Percentiles rank a stretch among this genome's conserved stretches.
phyloP scores from a whole-genome alignment of 2,329 filamentous ascomycete genomes.

The Ophiostoma piceae region DNA sequence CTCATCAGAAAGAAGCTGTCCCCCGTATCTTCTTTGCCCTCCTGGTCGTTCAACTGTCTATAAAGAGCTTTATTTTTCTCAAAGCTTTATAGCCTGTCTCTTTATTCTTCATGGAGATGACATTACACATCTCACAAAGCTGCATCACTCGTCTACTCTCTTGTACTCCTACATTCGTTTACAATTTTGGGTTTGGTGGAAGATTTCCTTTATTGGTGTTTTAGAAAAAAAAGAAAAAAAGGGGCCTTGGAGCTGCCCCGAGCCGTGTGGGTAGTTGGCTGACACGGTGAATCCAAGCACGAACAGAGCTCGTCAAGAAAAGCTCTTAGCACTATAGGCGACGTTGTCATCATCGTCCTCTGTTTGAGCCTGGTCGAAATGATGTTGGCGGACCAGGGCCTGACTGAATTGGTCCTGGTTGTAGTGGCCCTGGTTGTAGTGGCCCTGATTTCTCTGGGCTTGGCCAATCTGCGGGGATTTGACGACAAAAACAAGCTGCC shows the following conservation, averaged over 20 bases:
- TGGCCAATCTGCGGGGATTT: no score
- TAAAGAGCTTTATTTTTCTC: no score
- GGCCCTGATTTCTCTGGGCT: no score
- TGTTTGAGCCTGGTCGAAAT: no score
- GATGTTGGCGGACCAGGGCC: not conserved
- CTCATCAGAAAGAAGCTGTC: no score
- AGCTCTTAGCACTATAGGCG: not conserved
- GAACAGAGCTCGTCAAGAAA: not conserved
- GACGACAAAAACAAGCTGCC: not conserved
- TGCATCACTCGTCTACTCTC: not conserved
- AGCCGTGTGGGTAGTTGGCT: not conserved
- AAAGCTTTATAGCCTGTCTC: no score
- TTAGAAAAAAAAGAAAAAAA: not conserved
- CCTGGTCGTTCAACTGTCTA: no score
- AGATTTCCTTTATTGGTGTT: not conserved
- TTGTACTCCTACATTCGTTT: not conserved
- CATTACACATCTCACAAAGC: not conserved
- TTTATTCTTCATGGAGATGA: no score
- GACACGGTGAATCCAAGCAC: not conserved
- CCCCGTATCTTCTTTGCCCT: no score
- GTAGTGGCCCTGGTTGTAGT: no score
- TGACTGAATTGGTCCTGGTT: no score
- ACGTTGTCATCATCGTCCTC: not conserved
- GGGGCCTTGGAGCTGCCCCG: not conserved
- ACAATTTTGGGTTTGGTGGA: not conserved